These are phyloP conservation scores for Hericium alpestre DNA, from an alignment of 768 basidiomycete genomes.

Conservation along the genomic window DNA sequence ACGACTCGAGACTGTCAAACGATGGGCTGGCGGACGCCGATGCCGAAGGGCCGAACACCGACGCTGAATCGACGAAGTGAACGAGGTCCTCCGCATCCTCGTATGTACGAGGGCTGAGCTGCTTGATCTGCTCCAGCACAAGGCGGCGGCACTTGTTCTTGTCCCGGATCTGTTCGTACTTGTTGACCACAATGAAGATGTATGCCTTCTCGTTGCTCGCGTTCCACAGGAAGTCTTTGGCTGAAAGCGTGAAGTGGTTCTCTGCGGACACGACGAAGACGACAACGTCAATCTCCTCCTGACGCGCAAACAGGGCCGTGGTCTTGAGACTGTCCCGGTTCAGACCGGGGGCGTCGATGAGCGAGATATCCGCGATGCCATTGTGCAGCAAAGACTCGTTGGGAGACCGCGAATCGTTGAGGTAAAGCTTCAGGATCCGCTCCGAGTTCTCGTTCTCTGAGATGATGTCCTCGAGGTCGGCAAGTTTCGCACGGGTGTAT, in stretches of 20 bases:
- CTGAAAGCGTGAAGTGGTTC: constrained; percentile 95
- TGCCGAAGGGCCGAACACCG: background rate
- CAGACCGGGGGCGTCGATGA: constrained; percentile 96
- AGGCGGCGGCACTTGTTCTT: constrained; percentile 84
- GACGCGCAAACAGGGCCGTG: constrained; percentile 88
- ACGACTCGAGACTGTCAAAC: constrained; percentile 83
- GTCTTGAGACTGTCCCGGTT: constrained; percentile 94
- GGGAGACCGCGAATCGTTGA: constrained; percentile 68
- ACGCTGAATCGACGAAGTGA: constrained; percentile 92
- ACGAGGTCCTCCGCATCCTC: constrained; percentile 89
- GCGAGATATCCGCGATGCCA: constrained; percentile 92
- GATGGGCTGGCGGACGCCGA: constrained; percentile 56
- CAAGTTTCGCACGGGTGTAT: constrained; percentile 54
- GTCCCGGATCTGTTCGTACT: constrained; percentile 90
- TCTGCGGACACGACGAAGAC: constrained; percentile 97
- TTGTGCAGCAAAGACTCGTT: constrained; percentile 85
- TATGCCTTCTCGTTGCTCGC: constrained; percentile 97
- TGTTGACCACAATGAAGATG: constrained; percentile 97
- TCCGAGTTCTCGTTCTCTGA: constrained; percentile 61
- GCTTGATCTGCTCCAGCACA: constrained; percentile 89
- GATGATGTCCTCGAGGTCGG: constrained; percentile 71
- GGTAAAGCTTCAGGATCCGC: constrained; percentile 78
- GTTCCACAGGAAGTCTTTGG: constrained; percentile 86
- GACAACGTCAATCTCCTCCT: constrained; percentile 96
- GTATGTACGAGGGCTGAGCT: constrained; percentile 84